Evolutionary conservation across 345 rosid species (phyloP).

Genomic region (Geranium brycei): DNA sequence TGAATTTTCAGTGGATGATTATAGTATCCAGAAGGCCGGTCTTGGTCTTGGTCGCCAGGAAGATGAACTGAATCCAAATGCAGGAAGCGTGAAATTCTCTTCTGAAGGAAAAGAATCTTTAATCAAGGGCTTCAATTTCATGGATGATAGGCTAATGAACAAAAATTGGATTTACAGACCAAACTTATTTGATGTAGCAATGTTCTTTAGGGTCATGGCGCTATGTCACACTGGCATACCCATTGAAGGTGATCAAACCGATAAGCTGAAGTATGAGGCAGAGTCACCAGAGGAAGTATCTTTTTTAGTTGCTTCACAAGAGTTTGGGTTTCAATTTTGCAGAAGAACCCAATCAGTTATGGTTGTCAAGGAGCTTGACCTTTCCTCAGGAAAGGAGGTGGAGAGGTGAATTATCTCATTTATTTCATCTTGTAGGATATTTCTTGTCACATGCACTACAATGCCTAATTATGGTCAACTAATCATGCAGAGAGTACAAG

Average conservation of each 20-base stretch:
- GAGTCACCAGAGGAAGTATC: slow-evolving; percentile 83
- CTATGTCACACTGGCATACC: slow-evolving; percentile 69
- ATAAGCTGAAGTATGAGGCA: slow-evolving; percentile 57
- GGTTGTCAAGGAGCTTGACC: slow-evolving; percentile 34
- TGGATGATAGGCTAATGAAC: slow-evolving; percentile 48
- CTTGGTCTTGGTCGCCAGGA: slow-evolving; percentile 6
- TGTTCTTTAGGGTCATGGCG: slow-evolving; percentile 62
- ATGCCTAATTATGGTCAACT: background rate
- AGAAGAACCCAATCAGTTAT: slow-evolving; percentile 54
- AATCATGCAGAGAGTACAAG: slow-evolving; percentile 49
- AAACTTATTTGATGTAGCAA: slow-evolving; percentile 25
- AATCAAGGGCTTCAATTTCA: slow-evolving; percentile 54
- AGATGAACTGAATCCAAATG: background rate
- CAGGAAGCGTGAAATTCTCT: background rate
- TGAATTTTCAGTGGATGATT: slow-evolving; percentile 15
- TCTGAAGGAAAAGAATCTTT: slow-evolving; percentile 6
- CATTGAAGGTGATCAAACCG: slow-evolving; percentile 30
- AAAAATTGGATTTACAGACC: slow-evolving; percentile 41
- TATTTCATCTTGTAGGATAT: background rate
- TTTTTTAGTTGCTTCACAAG: slow-evolving; percentile 59
- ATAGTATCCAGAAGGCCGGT: slow-evolving; percentile 9
- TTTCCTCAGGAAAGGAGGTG: slow-evolving; percentile 25
- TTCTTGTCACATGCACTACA: background rate
- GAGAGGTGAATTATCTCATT: slow-evolving; percentile 35
- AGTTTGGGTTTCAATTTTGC: slow-evolving; percentile 58